Conservation (phyloP, 345 rosid genomes). For the Theobroma cacao region DNA sequence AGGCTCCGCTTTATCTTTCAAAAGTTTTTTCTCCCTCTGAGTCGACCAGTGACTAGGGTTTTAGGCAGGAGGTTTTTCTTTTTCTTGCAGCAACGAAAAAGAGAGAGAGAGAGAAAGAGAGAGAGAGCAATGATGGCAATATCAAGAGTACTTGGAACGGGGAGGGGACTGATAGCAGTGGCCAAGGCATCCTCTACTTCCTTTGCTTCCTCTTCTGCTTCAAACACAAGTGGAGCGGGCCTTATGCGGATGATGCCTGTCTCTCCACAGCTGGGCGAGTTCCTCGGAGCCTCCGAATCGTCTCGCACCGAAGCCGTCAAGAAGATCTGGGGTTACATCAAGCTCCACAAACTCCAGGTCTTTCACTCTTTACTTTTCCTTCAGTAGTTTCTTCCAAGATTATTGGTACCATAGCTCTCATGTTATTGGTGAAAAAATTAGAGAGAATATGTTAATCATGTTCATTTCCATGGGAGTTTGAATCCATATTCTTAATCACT, state of each 20-base stretch:
- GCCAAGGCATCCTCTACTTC: constrained; percentile 34
- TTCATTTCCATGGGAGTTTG: neutral
- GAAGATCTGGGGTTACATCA: constrained; percentile 72
- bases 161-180: constrained; percentile 40
- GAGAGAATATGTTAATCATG: neutral
- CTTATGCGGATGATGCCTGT: constrained; percentile 50
- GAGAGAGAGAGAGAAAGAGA: neutral
- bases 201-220: constrained; percentile 13
- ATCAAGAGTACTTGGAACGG: constrained; percentile 54
- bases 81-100: neutral
- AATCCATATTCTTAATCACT: neutral
- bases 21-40: neutral
- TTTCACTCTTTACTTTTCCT: neutral
- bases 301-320: constrained; percentile 65
- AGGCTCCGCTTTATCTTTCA: neutral
- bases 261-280: constrained; percentile 60
- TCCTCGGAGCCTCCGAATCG: constrained; percentile 61
- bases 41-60: neutral
- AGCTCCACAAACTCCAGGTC: constrained; percentile 79
- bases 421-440: too few relatives aligned
- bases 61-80: neutral
- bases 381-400: too few relatives aligned
- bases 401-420: too few relatives aligned
- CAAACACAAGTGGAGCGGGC: constrained; percentile 30
- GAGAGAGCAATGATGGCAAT: constrained; percentile 12